Evolutionary conservation across 495 filamentous ascomycete genomes (phyloP).

Genomic region (Penicillium lagena): DNA sequence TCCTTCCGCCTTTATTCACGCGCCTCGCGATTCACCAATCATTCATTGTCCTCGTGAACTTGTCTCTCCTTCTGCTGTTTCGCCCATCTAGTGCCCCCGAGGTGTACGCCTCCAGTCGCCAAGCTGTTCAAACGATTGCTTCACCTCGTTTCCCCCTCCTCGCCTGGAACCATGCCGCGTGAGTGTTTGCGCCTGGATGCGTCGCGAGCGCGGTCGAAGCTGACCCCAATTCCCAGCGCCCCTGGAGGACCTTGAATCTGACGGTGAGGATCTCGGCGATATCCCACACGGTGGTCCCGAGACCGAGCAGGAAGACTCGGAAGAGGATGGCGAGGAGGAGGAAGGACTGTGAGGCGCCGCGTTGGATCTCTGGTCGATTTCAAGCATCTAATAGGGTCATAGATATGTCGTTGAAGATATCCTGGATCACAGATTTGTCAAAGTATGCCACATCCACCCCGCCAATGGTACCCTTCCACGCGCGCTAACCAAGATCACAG

Average conservation of each 20-base stretch:
- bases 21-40: constrained; percentile 1
- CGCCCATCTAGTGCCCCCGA: neutral
- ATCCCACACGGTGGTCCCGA: constrained; percentile 32
- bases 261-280: constrained; percentile 38
- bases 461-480: too few species aligned
- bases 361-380: neutral
- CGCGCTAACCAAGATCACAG: constrained; percentile 17
- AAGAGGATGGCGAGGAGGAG: constrained; percentile 28
- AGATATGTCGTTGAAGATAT: constrained; percentile 62
- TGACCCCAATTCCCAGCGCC: constrained; percentile 17
- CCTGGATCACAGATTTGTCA: constrained; percentile 35
- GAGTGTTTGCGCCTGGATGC: constrained; percentile 15
- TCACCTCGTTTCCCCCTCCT: constrained; percentile 15
- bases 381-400: neutral
- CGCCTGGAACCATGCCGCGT: constrained; percentile 30
- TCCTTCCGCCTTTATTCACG: constrained; percentile 17
- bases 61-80: neutral
- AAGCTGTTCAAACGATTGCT: constrained; percentile 30
- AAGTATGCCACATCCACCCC: too few species aligned
- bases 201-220: constrained; percentile 3
- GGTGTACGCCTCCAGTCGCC: constrained; percentile 11
- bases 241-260: constrained; percentile 31
- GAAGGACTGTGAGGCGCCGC: constrained; percentile 31
- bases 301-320: constrained; percentile 24
- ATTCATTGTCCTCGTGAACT: neutral